Evolutionary conservation across 1,284 basidiomycete species (phyloP), one percentile per base, ranked within the genome.

Genomic region (Rhodotorula sp.): DNA sequence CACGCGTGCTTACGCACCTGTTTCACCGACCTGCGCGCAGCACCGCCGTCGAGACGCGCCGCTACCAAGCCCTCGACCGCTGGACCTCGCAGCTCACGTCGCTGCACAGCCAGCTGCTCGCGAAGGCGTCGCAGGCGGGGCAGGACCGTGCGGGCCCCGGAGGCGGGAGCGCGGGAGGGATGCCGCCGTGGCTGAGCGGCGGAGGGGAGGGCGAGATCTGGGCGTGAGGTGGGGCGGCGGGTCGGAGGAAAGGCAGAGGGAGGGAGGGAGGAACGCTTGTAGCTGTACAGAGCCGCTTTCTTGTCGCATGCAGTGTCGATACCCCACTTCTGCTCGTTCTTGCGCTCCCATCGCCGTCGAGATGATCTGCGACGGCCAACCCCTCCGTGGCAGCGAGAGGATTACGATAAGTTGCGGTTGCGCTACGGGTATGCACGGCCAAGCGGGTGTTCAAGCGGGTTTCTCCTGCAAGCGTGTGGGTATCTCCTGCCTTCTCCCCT

Each of bases 61-160:
- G 93, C 36, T 97, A 96, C 78, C 84, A 86, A 57, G 91, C 93
- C 10, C 83, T 97, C 66, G 86, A 88, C 69, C 88, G 87, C 76
- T 95, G 94, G 92, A 88, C 90, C 2, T 85, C 86, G 55, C 88
- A 92, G 44, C 83, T 97, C 21, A 87, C 90, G 71, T 83, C 84
- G 37, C 86, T 94, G 25, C 90, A 92, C 77, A 82, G 83, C 34
- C 86, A 88, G 34, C 87, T 94, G 48, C 84, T 91, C 25, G 84
- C 84, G n/a, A 94, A 94, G 82, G 72, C 78, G 7, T 66, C 73
- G 0, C 58, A 66, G 37, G 78, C 67, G 13, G 75, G 77, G 5
- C 63, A 61, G 6, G 74, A 67, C 27, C 67, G 67, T 32, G 39
- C 37, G 19, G 56, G 32, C 19, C 59, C 34, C n/a, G 64, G 69